Evolutionary conservation across 805 yeast genomes (phyloP).

Genomic region (Maudiozyma saulgeensis): DNA sequence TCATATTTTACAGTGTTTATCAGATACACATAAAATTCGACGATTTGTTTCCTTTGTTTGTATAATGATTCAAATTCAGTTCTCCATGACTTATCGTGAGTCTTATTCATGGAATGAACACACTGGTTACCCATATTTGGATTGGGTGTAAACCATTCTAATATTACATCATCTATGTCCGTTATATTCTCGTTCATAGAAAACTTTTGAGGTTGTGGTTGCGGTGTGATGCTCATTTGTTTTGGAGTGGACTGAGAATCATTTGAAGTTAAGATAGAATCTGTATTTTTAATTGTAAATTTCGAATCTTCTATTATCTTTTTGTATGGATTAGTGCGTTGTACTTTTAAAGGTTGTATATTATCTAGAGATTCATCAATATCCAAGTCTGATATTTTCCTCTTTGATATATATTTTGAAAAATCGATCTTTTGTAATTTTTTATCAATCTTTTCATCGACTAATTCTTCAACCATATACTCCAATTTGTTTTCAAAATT

Average conservation of each 20-base stretch:
- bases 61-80: constrained; percentile 14
- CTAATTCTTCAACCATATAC: constrained; percentile 8
- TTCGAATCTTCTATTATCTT: constrained; percentile 3
- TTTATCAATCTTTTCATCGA: constrained; percentile 10
- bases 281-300: neutral
- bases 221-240: neutral
- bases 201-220: constrained; percentile 5
- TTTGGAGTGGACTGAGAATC: constrained; percentile 2
- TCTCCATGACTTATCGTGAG: constrained; percentile 24
- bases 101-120: constrained; percentile 27
- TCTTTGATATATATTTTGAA: neutral
- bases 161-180: constrained; percentile 20
- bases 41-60: constrained; percentile 22
- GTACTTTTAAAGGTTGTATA: neutral
- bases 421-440: constrained; percentile 3
- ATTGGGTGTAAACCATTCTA: constrained; percentile 30
- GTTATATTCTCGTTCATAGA: constrained; percentile 12
- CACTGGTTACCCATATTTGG: constrained; percentile 21
- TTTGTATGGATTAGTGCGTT: neutral
- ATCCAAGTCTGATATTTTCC: neutral
- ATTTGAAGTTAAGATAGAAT: neutral
- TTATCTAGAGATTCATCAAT: neutral
- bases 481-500: constrained; percentile 12
- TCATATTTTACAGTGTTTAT: constrained; percentile 18
- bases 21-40: constrained; percentile 24